Conservation (phyloP, 2,329 filamentous ascomycete genomes). For the Sporothrix protearum region DNA sequence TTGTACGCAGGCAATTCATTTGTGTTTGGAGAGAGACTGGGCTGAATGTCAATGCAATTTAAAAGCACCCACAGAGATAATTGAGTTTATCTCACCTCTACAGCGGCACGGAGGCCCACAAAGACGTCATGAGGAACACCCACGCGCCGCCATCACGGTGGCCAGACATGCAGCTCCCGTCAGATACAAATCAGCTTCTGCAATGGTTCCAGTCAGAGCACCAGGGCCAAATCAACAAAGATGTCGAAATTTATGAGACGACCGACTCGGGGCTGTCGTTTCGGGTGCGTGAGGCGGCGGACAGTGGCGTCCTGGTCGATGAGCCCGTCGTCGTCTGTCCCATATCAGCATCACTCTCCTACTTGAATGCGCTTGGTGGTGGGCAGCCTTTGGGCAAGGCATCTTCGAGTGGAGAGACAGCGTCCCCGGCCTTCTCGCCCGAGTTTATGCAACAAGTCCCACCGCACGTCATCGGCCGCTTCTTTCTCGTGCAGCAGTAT, state of each 20-base stretch:
- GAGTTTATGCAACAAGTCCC: conserved; percentile 49
- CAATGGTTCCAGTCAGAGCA: conserved; percentile 41
- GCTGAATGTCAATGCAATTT: neutral
- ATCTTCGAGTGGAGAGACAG: conserved; percentile 6
- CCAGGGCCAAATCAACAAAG: conserved; percentile 48
- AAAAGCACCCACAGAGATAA: neutral
- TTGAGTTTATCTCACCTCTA: neutral
- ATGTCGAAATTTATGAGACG: conserved; percentile 53
- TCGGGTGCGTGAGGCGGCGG: conserved; percentile 41
- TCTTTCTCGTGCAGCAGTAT: conserved; percentile 67
- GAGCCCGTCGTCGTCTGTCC: conserved; percentile 53
- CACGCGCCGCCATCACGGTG: neutral
- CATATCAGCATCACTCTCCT: conserved; percentile 54
- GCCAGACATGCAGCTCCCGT: neutral
- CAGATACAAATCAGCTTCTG: conserved; percentile 31
- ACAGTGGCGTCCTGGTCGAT: conserved; percentile 33
- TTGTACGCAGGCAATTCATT: neutral
- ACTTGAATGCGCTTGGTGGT: conserved; percentile 50
- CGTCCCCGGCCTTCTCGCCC: conserved; percentile 40
- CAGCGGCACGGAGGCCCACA: neutral
- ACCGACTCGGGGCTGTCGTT: conserved; percentile 52
- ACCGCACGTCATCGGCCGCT: conserved; percentile 60
- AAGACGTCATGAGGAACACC: neutral
- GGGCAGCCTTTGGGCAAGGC: conserved; percentile 31
- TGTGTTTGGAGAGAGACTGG: neutral